Percentiles rank a stretch among this genome's conserved stretches.
Evolutionary conservation across 176 grass and related monocot species (phyloP).

Genomic region (sorghum (Sorghum bicolor)): Sorghum_bicolor_NCBIv3 NC_012879.2:58610001-58610500

Average conservation of each 20-base stretch:
- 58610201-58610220: not conserved
- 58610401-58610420: conserved; percentile 9
- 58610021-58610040: no score
- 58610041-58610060: no score
- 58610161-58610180: no score
- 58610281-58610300: no score
- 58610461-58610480: conserved; percentile 17
- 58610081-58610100: no score
- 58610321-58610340: not conserved
- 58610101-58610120: no score
- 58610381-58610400: not conserved
- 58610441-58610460: not conserved
- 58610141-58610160: no score
- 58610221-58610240: not conserved
- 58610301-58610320: no score
- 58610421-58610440: not conserved
- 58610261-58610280: not conserved
- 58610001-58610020: no score
- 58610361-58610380: conserved; percentile 6
- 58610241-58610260: not conserved
- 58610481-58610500: conserved; percentile 4
- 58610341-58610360: not conserved
- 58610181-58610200: no score
- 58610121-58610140: no score
- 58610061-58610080: no score